Percentiles rank a stretch among this genome's conserved stretches.
These are phyloP conservation scores for Boletus subcaerulescens DNA, from an alignment of 768 basidiomycete genomes.

Conservation along the genomic window DNA sequence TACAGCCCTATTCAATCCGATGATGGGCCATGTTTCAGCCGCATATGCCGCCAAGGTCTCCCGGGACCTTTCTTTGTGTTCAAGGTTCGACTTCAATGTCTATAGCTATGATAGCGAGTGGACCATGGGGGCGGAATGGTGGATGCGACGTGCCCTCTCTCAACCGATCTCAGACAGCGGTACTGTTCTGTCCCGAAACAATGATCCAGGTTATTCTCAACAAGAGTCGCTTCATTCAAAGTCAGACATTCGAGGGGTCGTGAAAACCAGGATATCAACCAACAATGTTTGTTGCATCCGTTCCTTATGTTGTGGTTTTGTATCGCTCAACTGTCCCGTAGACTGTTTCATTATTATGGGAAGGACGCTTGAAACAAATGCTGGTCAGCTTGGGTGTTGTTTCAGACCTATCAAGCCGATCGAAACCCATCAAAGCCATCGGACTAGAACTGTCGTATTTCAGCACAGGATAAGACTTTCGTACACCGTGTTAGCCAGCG, in stretches of 20 bases:
- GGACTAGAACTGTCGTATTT: slow-evolving; percentile 95
- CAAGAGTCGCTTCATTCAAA: slow-evolving; percentile 4
- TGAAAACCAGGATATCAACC: slow-evolving; percentile 88
- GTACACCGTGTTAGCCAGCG: neutral
- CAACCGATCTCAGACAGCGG: slow-evolving; percentile 21
- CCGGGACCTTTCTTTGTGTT: slow-evolving; percentile 79
- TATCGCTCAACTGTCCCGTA: slow-evolving; percentile 28
- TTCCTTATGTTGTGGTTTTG: neutral
- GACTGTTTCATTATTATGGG: slow-evolving; percentile 93
- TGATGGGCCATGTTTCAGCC: slow-evolving; percentile 89
- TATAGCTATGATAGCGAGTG: slow-evolving; percentile 97
- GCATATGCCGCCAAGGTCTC: slow-evolving; percentile 90
- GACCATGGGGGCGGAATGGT: slow-evolving; percentile 96
- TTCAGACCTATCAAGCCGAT: slow-evolving; percentile 82
- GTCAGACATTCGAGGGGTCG: slow-evolving; percentile 66
- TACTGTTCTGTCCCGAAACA: neutral
- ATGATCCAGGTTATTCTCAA: slow-evolving; percentile 9
- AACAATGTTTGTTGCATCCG: slow-evolving; percentile 61
- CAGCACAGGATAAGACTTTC: slow-evolving; percentile 47
- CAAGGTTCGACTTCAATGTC: slow-evolving; percentile 93
- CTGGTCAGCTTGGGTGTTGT: slow-evolving; percentile 87
- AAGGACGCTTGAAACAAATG: slow-evolving; percentile 86
- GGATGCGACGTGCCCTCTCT: slow-evolving; percentile 63
- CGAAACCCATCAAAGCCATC: slow-evolving; percentile 84
- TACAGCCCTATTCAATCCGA: slow-evolving; percentile 92